Conservation (phyloP, 805 yeast genomes). For the Kodamaea hsintzibuensis region DNA sequence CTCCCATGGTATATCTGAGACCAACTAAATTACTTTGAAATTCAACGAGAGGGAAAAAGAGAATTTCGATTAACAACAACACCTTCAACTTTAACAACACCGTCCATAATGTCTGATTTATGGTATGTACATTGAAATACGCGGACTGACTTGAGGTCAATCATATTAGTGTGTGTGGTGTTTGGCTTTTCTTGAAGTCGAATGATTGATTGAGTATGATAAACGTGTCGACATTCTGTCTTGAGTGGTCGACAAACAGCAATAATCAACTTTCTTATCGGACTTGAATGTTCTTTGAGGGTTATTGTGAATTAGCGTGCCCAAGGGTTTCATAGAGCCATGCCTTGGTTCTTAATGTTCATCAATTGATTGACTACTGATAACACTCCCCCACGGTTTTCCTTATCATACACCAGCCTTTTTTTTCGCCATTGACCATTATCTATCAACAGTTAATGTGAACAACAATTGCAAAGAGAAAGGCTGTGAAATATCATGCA, state of each 20-base stretch:
- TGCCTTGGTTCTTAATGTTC: background rate
- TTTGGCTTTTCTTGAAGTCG: background rate
- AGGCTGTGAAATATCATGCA: background rate
- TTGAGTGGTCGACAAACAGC: background rate
- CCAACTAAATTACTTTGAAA: background rate
- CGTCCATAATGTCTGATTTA: conserved; percentile 63
- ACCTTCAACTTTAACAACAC: conserved; percentile 8
- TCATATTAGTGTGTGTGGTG: background rate
- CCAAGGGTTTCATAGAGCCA: background rate
- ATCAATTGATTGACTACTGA: background rate
- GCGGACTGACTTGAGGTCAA: background rate
- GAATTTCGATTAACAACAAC: conserved; percentile 7
- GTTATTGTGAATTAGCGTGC: background rate
- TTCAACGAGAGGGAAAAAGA: conserved; percentile 6
- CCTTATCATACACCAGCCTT: background rate
- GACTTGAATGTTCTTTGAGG: background rate
- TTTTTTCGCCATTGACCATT: background rate
- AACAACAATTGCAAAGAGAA: background rate
- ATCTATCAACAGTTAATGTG: background rate
- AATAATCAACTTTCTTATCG: background rate
- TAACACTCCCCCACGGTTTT: background rate
- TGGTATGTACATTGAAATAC: conserved; percentile 52
- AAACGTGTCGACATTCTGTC: background rate
- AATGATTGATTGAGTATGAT: background rate
- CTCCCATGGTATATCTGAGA: conserved; percentile 5